Conservation (phyloP, 2,329 filamentous ascomycete species). For the Hymenoscyphus salicellus region DNA sequence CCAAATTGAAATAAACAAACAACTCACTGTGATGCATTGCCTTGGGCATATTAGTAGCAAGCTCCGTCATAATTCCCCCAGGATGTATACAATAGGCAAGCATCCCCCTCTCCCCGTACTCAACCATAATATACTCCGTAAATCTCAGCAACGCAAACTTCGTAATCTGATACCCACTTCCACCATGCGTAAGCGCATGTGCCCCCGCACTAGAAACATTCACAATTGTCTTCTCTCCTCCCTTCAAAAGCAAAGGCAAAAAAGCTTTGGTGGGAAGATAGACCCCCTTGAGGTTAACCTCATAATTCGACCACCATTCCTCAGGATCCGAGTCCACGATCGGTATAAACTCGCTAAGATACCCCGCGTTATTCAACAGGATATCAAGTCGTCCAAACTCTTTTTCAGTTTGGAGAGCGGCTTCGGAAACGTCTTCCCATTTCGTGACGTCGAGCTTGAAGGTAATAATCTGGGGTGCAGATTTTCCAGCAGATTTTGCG, state of each 20-base stretch:
- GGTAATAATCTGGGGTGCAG: conserved; percentile 21
- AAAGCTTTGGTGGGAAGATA: conserved; percentile 22
- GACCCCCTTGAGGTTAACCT: conserved; percentile 26
- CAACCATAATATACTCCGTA: conserved; percentile 47
- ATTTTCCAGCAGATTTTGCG: conserved; percentile 20
- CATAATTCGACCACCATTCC: conserved; percentile 26
- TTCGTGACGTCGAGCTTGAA: conserved; percentile 23
- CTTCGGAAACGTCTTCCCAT: conserved; percentile 15
- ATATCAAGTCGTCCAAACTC: conserved; percentile 28
- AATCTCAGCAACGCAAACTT: conserved; percentile 51
- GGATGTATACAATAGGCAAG: conserved; percentile 43
- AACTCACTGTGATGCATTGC: conserved; percentile 28
- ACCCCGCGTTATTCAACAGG: conserved; percentile 30
- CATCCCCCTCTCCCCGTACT: conserved; percentile 45
- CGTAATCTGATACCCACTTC: conserved; percentile 45
- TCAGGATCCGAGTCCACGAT: conserved; percentile 19
- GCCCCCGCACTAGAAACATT: conserved; percentile 47
- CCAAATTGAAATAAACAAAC: background rate
- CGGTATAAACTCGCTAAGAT: conserved; percentile 15
- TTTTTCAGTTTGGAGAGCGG: conserved; percentile 17
- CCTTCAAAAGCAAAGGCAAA: conserved; percentile 28
- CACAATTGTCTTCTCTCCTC: conserved; percentile 44
- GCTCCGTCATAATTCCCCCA: conserved; percentile 41
- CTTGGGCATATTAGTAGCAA: conserved; percentile 36
- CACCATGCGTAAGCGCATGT: conserved; percentile 37